Evolutionary conservation across 2,329 filamentous ascomycete species (phyloP), one percentile per base, ranked within the genome.

Genomic region (Aspergillus tubingensis): DNA sequence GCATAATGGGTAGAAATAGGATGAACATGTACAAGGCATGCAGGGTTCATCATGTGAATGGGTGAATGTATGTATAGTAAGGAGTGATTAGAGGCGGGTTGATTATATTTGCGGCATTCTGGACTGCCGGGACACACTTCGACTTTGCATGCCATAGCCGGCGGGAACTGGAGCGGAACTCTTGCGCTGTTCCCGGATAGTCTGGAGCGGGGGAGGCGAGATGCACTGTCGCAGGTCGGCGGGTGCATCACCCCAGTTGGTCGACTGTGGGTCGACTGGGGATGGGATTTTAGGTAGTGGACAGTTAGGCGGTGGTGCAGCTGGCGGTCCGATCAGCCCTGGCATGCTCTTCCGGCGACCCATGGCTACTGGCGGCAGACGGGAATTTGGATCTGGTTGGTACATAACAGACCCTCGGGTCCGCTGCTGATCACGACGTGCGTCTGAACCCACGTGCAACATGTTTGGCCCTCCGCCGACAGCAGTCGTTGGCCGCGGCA

Each of bases 271-370:
- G 5, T 64, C 57, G 4, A 64, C 44, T 8, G 67, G 63, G 0
- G 67, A 68, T 7, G 73, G 73, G 1, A 75, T 70, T 47, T 74
- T 71, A 4, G 73, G 73, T 3, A 76, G 61, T 1, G 73, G 73
- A 41, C 69, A 74, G 43, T 70, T 74, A 3, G 73, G 73, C 36
- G 73, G 73, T 41, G 73, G 73, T 8, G 68, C 69, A 10, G 63
- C 56, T 1, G 73, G 72, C 25, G 72, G 73, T 0, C 72, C 73
- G 30, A 70, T 62, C 8, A 75, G 60, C 1, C 73, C 73, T 2
- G 69, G 70, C 67, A 75, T 70, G 53, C 72, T 74, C 57, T 75
- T 75, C 11, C 73, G 73, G 21, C 70, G 71, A 8, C 65, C 58
- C 60, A 73, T 65, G 32, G 62, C 44, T 3, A 55, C 47, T 15